Conservation (phyloP, 768 basidiomycete genomes). For the Coprinellus micaceus region DNA sequence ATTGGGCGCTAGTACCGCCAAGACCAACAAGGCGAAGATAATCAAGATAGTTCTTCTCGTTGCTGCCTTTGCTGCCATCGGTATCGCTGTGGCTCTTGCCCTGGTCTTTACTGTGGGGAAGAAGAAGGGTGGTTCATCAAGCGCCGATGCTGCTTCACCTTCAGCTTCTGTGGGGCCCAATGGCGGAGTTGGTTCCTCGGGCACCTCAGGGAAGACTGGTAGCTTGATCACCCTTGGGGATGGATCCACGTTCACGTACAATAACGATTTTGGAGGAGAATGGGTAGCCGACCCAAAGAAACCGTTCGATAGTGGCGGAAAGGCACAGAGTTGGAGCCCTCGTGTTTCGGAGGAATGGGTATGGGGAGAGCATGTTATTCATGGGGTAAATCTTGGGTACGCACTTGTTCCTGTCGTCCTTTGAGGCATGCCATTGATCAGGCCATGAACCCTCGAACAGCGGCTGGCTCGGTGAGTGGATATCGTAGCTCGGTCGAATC, state of each 20-base stretch:
- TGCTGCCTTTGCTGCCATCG: constrained; percentile 33
- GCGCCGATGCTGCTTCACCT: background rate
- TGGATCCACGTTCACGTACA: constrained; percentile 76
- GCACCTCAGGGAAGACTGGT: constrained; percentile 59
- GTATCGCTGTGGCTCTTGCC: constrained; percentile 44
- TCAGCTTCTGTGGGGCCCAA: constrained; percentile 7
- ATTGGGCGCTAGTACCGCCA: background rate
- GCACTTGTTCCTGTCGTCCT: constrained; percentile 14
- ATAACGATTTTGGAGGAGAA: constrained; percentile 73
- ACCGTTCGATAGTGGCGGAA: constrained; percentile 72
- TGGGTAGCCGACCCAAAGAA: constrained; percentile 73
- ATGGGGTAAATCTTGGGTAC: constrained; percentile 58
- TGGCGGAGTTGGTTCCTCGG: constrained; percentile 12
- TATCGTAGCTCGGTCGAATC: background rate
- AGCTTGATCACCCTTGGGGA: constrained; percentile 66
- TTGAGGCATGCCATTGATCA: no score
- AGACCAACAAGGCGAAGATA: constrained; percentile 18
- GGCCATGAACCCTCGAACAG: constrained; percentile 19
- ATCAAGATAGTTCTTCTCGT: constrained; percentile 25
- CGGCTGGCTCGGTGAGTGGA: constrained; percentile 42
- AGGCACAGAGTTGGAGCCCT: constrained; percentile 75
- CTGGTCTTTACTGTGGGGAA: constrained; percentile 23
- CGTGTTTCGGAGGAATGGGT: constrained; percentile 66
- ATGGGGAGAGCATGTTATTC: constrained; percentile 60
- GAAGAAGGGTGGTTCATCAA: constrained; percentile 9